Evolutionary conservation across 2,329 filamentous ascomycete species (phyloP).

Genomic region (Pyrenochaeta sp.): DNA sequence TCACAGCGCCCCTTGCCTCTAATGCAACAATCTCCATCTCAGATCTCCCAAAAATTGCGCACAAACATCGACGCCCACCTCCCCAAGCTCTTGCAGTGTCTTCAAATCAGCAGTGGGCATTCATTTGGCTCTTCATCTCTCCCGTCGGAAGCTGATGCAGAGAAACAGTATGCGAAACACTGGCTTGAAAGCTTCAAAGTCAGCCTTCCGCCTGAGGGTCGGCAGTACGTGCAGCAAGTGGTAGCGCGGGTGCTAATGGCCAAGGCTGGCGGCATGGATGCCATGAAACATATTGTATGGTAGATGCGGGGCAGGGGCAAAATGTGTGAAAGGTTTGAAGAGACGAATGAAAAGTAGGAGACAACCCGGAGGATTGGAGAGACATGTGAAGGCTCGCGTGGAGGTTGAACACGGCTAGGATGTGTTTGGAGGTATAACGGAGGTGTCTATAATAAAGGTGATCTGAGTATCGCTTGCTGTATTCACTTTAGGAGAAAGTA

Average conservation of each 20-base stretch:
- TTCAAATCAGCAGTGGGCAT: background rate
- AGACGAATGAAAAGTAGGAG: background rate
- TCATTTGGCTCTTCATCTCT: background rate
- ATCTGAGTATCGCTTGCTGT: no score
- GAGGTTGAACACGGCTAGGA: no score
- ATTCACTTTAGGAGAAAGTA: background rate
- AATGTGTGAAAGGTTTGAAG: background rate
- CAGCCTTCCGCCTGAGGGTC: background rate
- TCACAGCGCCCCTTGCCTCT: background rate
- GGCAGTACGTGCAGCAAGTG: background rate
- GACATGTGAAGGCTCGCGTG: no score
- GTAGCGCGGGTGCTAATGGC: background rate
- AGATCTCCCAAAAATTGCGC: conserved; percentile 2
- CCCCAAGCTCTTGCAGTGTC: conserved; percentile 4
- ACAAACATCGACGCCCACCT: conserved; percentile 5
- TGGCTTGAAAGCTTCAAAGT: background rate
- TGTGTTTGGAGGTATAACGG: no score
- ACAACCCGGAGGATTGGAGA: no score
- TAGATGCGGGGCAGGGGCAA: background rate
- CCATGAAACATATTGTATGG: background rate
- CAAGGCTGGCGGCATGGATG: background rate
- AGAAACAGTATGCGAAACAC: background rate
- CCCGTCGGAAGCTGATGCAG: background rate
- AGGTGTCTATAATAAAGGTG: no score
- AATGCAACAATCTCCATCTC: background rate